These are phyloP conservation scores for Carnegiea gigantea DNA, from an alignment of 179 eudicot species.

Conservation along the genomic window DNA sequence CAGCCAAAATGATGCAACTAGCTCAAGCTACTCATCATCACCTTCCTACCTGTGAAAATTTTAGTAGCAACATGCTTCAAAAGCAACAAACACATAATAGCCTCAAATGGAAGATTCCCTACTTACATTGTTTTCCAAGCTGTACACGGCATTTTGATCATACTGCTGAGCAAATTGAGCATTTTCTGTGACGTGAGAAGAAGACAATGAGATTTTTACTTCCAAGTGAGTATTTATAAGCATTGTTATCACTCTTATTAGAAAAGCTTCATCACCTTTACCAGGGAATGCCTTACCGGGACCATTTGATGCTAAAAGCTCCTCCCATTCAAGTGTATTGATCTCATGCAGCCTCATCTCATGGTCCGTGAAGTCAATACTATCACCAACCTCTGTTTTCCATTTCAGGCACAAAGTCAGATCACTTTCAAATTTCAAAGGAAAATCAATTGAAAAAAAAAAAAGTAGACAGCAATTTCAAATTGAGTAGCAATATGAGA, in stretches of 20 bases:
- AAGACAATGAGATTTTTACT: background rate
- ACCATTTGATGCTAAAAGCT: conserved; percentile 73
- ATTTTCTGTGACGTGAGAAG: conserved; percentile 33
- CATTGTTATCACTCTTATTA: background rate
- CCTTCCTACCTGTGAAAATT: background rate
- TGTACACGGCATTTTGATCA: conserved; percentile 35
- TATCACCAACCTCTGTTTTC: conserved; percentile 47
- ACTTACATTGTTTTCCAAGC: conserved; percentile 56
- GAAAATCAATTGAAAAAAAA: background rate
- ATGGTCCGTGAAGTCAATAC: conserved; percentile 43
- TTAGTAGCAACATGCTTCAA: background rate
- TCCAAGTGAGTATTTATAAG: background rate
- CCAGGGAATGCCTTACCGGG: conserved; percentile 37
- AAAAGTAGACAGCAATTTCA: background rate
- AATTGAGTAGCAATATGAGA: background rate
- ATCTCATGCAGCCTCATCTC: conserved; percentile 81
- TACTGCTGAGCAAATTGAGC: conserved; percentile 39
- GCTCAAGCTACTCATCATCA: background rate
- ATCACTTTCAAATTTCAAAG: background rate
- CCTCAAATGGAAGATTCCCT: conserved; percentile 10
- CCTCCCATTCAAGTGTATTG: conserved; percentile 96
- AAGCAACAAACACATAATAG: background rate
- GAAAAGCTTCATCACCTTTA: conserved; percentile 44
- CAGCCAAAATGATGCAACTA: background rate
- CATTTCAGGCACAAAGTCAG: conserved; percentile 20